Evolutionary conservation across 2,329 filamentous ascomycete genomes (phyloP).

Genomic region (Cercospora nicotianae): DNA sequence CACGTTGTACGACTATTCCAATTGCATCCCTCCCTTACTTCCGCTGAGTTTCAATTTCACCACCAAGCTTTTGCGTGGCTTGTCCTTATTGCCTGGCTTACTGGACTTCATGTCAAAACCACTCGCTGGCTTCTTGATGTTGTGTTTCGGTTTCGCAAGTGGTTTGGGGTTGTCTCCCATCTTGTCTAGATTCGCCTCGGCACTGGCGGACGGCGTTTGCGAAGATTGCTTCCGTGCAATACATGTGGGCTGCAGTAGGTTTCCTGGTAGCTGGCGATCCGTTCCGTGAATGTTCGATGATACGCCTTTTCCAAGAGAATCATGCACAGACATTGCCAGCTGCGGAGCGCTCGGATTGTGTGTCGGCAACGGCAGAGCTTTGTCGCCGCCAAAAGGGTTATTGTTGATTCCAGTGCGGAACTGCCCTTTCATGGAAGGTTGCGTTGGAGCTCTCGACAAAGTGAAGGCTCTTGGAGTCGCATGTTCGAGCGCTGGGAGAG

Average conservation of each 20-base stretch:
- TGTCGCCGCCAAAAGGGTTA: neutral
- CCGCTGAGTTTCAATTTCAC: neutral
- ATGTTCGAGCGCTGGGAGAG: neutral
- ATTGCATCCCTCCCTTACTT: neutral
- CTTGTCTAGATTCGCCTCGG: neutral
- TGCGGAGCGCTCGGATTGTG: neutral
- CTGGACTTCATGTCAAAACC: neutral
- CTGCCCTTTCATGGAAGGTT: neutral
- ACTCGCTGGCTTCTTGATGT: neutral
- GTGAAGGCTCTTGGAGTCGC: neutral
- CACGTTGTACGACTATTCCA: neutral
- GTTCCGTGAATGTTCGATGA: neutral
- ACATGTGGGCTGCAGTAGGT: neutral
- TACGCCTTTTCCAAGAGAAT: neutral
- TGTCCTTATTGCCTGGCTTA: neutral
- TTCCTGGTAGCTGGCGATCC: neutral
- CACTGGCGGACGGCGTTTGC: neutral
- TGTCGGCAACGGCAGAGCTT: neutral
- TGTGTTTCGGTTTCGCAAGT: neutral
- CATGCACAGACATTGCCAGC: neutral
- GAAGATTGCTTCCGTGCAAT: neutral
- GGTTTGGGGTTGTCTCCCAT: neutral
- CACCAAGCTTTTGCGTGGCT: neutral
- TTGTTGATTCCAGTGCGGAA: neutral
- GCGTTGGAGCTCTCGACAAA: neutral